Evolutionary conservation across 305 asterid genomes (phyloP).

Genomic region (Lippia alba): DNA sequence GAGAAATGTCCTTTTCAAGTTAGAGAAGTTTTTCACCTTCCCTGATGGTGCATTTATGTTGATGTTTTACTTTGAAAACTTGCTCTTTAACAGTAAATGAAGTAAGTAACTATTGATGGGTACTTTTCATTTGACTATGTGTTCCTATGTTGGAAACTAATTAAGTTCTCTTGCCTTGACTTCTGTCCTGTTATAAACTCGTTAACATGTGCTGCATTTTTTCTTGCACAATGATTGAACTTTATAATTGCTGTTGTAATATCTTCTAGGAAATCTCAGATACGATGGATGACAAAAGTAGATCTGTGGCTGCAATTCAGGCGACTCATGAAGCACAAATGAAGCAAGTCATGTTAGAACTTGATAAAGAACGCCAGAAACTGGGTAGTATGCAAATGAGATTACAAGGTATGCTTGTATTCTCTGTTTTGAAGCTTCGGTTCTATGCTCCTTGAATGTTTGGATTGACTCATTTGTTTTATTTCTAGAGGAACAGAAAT

Average conservation of each 20-base stretch:
- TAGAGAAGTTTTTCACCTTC: constrained; percentile 19
- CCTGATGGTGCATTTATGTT: constrained; percentile 9
- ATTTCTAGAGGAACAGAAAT: constrained; percentile 85
- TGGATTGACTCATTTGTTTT: constrained; percentile 48
- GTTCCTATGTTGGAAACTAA: constrained; percentile 17
- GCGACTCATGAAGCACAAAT: constrained; percentile 69
- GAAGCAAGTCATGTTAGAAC: constrained; percentile 62
- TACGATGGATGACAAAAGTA: constrained; percentile 68
- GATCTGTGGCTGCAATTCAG: constrained; percentile 64
- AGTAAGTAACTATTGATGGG: constrained; percentile 14
- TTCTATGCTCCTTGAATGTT: constrained; percentile 35
- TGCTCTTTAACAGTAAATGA: constrained; percentile 15
- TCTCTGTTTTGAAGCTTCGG: constrained; percentile 28
- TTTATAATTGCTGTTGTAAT: constrained; percentile 54
- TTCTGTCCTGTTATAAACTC: constrained; percentile 6
- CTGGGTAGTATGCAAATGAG: constrained; percentile 53
- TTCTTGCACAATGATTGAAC: constrained; percentile 41
- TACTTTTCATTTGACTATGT: constrained; percentile 23
- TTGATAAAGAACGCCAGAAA: constrained; percentile 73
- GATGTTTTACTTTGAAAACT: constrained; percentile 22
- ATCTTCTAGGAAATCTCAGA: constrained; percentile 83
- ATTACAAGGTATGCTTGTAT: constrained; percentile 67
- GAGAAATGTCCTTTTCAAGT: constrained; percentile 35
- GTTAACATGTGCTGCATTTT: constrained; percentile 6
- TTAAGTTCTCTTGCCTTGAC: constrained; percentile 12